These are phyloP conservation scores for Leptosphaerulina australis DNA, from an alignment of 2,329 filamentous ascomycete species.

Conservation along the genomic window DNA sequence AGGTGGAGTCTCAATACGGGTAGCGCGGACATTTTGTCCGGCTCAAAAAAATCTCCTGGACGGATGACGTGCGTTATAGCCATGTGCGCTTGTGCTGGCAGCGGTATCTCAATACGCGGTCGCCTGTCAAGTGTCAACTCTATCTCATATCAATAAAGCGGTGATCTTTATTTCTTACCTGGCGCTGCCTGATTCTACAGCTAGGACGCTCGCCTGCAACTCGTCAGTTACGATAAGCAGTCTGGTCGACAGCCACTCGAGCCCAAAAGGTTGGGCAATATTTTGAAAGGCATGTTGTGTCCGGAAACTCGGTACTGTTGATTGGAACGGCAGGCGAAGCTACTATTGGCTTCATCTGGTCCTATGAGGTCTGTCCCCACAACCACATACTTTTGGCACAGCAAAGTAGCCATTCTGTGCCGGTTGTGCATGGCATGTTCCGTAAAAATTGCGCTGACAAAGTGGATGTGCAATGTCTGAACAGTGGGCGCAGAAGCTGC, in stretches of 20 bases:
- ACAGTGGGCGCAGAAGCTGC: constrained; percentile 10
- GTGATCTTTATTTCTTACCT: constrained; percentile 19
- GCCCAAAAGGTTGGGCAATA: constrained; percentile 21
- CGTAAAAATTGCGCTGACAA: constrained; percentile 5
- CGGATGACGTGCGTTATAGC: constrained; percentile 37
- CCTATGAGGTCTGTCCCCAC: constrained; percentile 8
- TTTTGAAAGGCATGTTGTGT: constrained; percentile 17
- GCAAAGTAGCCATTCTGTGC: constrained; percentile 20
- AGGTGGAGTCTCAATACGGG: constrained; percentile 20
- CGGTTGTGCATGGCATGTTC: constrained; percentile 7
- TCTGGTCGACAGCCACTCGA: constrained; percentile 14
- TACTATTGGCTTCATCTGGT: constrained; percentile 28
- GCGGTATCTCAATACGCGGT: constrained; percentile 25
- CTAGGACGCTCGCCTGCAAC: constrained; percentile 22
- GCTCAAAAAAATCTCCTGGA: constrained; percentile 36
- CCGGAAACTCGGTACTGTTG: not conserved
- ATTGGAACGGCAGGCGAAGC: constrained; percentile 17
- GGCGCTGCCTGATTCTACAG: not conserved
- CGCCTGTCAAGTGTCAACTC: constrained; percentile 34
- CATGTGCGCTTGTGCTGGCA: constrained; percentile 24
- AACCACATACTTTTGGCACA: constrained; percentile 29
- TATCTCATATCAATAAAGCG: constrained; percentile 26
- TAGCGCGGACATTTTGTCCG: constrained; percentile 28
- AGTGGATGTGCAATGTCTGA: constrained; percentile 6
- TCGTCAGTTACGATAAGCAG: constrained; percentile 22